Conservation (phyloP, 2,329 filamentous ascomycete genomes). For the Ophiostoma australiae region DNA sequence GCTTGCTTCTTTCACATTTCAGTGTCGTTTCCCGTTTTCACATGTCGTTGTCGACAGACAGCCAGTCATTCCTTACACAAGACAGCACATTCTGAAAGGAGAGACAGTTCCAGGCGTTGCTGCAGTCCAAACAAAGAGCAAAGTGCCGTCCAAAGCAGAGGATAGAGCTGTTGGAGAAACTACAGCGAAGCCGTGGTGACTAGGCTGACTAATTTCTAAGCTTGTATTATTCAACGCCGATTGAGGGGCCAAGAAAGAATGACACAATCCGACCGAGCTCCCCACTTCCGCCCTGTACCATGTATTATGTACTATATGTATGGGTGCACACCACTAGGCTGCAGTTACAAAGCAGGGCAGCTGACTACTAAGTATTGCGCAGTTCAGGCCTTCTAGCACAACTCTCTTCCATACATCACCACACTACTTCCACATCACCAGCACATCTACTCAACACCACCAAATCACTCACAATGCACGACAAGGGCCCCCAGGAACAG, state of each 20-base stretch:
- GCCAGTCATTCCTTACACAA: background rate
- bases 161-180: background rate
- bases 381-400: background rate
- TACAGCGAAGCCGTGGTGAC: background rate
- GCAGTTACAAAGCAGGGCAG: background rate
- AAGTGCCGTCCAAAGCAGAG: no score
- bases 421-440: background rate
- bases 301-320: no score
- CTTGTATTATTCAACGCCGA: background rate
- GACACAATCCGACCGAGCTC: constrained; percentile 3
- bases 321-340: background rate
- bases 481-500: constrained; percentile 55
- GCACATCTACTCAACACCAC: background rate
- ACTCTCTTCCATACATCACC: background rate
- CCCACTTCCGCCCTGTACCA: background rate
- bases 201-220: constrained; percentile 1
- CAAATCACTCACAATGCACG: constrained; percentile 37
- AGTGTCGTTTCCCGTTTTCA: background rate
- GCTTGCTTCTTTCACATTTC: background rate
- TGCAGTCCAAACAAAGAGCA: background rate
- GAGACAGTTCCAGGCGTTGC: constrained; percentile 4
- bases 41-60: background rate
- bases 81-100: background rate
- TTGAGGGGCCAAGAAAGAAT: constrained; percentile 9
- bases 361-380: background rate